These are phyloP conservation scores for Hapsidospora chrysogenum DNA, from an alignment of 495 filamentous ascomycete genomes.

Conservation along the genomic window DNA sequence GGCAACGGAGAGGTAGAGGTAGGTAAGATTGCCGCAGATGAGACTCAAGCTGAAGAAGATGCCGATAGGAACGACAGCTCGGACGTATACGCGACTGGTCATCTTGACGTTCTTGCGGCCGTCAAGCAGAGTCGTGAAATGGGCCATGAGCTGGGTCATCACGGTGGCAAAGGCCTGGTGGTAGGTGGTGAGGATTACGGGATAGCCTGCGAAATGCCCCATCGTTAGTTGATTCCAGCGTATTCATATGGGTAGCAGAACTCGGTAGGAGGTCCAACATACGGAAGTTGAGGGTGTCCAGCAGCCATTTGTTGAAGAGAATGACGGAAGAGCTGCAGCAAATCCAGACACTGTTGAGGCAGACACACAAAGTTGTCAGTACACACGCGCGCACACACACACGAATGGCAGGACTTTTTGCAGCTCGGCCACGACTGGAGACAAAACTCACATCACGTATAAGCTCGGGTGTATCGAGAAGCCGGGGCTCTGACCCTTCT, in stretches of 20 bases:
- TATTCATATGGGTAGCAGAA: too few species aligned
- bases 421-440: too few species aligned
- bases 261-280: too few species aligned
- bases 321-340: slow-evolving; percentile 81
- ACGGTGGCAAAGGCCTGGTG: slow-evolving; percentile 78
- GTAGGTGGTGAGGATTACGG: slow-evolving; percentile 81
- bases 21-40: slow-evolving; percentile 89
- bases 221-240: too few species aligned
- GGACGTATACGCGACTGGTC: slow-evolving; percentile 79
- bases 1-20: slow-evolving; percentile 78
- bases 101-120: slow-evolving; percentile 84
- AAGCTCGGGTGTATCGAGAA: slow-evolving; percentile 61
- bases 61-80: slow-evolving; percentile 85
- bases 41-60: slow-evolving; percentile 84
- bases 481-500: slow-evolving; percentile 50
- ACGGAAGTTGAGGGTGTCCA: slow-evolving; percentile 72
- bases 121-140: slow-evolving; percentile 70
- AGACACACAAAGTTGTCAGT: too few species aligned
- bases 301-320: slow-evolving; percentile 97
- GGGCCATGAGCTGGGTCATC: slow-evolving; percentile 80
- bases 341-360: slow-evolving; percentile 77
- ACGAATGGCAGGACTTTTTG: too few species aligned
- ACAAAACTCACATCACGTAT: slow-evolving; percentile 67
- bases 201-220: slow-evolving; percentile 31
- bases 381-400: too few species aligned